Evolutionary conservation across 805 yeast species (phyloP).

Genomic region (Ogataea paraovalis): DNA sequence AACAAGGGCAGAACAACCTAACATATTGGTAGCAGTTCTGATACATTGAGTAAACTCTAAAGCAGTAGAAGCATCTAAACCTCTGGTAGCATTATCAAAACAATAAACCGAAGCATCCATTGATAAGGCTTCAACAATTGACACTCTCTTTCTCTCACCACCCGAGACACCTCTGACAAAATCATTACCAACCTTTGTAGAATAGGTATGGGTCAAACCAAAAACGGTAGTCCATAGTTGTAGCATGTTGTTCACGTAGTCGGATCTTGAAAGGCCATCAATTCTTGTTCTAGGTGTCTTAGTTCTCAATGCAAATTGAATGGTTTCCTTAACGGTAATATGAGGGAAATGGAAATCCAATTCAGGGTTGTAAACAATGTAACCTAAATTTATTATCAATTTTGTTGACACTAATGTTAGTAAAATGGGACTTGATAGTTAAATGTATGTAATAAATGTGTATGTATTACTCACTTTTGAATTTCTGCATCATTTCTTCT

Average conservation of each 20-base stretch:
- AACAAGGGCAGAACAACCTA: slow-evolving; percentile 54
- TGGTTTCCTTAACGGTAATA: slow-evolving; percentile 69
- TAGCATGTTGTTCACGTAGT: slow-evolving; percentile 40
- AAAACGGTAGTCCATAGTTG: slow-evolving; percentile 51
- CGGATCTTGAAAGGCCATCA: slow-evolving; percentile 37
- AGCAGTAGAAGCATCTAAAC: slow-evolving; percentile 70
- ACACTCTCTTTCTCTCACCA: slow-evolving; percentile 70
- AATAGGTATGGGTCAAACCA: slow-evolving; percentile 55
- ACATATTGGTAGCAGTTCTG: slow-evolving; percentile 57
- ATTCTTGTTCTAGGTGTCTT: slow-evolving; percentile 55
- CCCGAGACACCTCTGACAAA: slow-evolving; percentile 66
- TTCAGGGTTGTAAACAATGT: slow-evolving; percentile 55
- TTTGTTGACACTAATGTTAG: no score
- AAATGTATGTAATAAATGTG: no score
- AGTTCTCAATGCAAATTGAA: slow-evolving; percentile 64
- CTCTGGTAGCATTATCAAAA: slow-evolving; percentile 69
- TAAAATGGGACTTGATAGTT: no score
- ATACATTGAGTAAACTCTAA: slow-evolving; percentile 59
- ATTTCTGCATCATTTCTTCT: slow-evolving; percentile 53
- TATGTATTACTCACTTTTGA: slow-evolving; percentile 37
- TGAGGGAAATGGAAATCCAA: slow-evolving; percentile 75
- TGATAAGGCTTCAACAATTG: slow-evolving; percentile 59
- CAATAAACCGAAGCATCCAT: slow-evolving; percentile 53
- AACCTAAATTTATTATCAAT: slow-evolving; percentile 24
- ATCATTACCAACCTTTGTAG: slow-evolving; percentile 64